phyloP scores from a whole-genome alignment of 148 eudicot genomes.

The Fagopyrum homotropicum region DNA sequence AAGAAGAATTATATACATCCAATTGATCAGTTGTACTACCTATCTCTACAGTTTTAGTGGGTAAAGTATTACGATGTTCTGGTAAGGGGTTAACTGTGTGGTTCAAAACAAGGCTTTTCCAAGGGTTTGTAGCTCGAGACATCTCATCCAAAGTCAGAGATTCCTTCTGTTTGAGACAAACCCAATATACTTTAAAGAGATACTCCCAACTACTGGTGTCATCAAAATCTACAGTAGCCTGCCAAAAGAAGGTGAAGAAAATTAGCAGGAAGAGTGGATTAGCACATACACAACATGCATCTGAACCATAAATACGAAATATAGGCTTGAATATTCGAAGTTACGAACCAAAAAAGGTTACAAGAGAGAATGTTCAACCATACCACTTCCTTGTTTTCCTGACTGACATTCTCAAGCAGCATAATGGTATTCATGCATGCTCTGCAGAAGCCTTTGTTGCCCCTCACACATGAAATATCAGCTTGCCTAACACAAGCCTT shows the following conservation, averaged over 20 bases:
- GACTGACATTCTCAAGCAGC: slow-evolving; percentile 66
- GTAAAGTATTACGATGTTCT: neutral
- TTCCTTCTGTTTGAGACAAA: slow-evolving; percentile 54
- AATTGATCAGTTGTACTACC: slow-evolving; percentile 15
- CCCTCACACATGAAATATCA: slow-evolving; percentile 60
- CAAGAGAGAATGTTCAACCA: slow-evolving; percentile 19
- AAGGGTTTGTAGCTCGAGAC: slow-evolving; percentile 58
- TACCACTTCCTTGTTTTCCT: slow-evolving; percentile 64
- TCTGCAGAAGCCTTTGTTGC: slow-evolving; percentile 79
- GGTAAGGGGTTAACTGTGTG: slow-evolving; percentile 17
- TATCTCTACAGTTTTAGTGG: slow-evolving; percentile 11
- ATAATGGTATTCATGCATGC: slow-evolving; percentile 73
- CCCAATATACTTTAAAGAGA: slow-evolving; percentile 91
- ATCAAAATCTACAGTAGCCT: slow-evolving; percentile 91
- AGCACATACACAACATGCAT: neutral
- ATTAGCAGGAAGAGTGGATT: neutral
- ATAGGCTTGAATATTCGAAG: slow-evolving; percentile 6
- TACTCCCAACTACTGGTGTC: slow-evolving; percentile 92
- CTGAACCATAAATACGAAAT: neutral
- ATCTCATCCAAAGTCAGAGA: slow-evolving; percentile 63
- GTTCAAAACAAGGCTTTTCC: slow-evolving; percentile 31
- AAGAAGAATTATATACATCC: slow-evolving; percentile 22
- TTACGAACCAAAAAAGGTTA: neutral
- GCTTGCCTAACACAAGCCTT: slow-evolving; percentile 74
- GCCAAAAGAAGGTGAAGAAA: slow-evolving; percentile 21